Evolutionary conservation across 371 early-diverging fungal genomes (phyloP).

Genomic region (Apophysomyces sp.): DNA sequence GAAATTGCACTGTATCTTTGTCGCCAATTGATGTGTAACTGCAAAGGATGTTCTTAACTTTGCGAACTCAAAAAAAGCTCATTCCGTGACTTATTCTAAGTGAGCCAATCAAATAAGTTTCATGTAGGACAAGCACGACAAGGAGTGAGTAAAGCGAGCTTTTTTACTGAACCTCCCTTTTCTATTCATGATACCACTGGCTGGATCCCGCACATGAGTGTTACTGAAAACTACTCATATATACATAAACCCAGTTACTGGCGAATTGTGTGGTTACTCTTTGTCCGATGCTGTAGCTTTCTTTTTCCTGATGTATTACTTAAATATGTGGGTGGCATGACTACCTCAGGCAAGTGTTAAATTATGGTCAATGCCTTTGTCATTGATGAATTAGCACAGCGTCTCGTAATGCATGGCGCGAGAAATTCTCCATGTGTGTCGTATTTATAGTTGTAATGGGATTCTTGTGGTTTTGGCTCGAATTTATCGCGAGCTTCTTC

Average conservation of each 20-base stretch:
- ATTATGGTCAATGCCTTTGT: background rate
- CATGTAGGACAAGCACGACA: background rate
- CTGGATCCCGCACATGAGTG: slow-evolving; percentile 9
- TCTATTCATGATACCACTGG: background rate
- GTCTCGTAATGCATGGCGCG: slow-evolving; percentile 43
- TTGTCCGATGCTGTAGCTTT: slow-evolving; percentile 21
- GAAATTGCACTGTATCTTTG: too few relatives aligned
- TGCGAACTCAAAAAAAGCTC: background rate
- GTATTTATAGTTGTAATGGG: slow-evolving; percentile 26
- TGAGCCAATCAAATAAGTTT: background rate
- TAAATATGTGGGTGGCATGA: slow-evolving; percentile 29
- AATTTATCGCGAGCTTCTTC: slow-evolving; percentile 40
- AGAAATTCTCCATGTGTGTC: slow-evolving; percentile 38
- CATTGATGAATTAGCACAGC: slow-evolving; percentile 15
- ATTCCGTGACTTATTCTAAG: background rate
- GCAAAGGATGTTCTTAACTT: too few relatives aligned
- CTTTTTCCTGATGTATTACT: slow-evolving; percentile 23
- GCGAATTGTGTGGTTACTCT: slow-evolving; percentile 22
- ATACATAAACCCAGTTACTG: slow-evolving; percentile 17
- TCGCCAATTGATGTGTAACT: too few relatives aligned
- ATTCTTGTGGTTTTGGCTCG: slow-evolving; percentile 43
- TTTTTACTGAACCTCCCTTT: background rate
- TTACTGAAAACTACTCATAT: slow-evolving; percentile 17
- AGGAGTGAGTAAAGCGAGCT: background rate
- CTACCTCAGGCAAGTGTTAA: slow-evolving; percentile 24